phyloP scores from a whole-genome alignment of 352 stramenopile genomes.

The Pythium aristosporum region DNA sequence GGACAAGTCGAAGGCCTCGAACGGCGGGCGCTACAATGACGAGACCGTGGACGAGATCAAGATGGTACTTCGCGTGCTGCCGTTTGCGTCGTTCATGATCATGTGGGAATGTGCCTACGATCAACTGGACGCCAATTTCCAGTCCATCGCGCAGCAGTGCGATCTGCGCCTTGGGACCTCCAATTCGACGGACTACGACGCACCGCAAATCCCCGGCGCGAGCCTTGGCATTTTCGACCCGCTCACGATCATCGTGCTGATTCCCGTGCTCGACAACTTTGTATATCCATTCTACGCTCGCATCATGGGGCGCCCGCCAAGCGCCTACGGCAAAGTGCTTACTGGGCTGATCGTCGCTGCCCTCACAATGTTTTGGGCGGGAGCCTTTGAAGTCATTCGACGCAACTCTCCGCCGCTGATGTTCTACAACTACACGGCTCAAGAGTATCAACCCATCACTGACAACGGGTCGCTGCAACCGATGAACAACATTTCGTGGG shows the following conservation, averaged over 20 bases:
- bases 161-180: constrained; percentile 70
- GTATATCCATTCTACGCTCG: constrained; percentile 70
- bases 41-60: constrained; percentile 86
- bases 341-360: constrained; percentile 72
- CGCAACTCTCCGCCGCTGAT: constrained; percentile 44
- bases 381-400: constrained; percentile 78
- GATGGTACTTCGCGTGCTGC: constrained; percentile 80
- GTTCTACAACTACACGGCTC: constrained; percentile 27
- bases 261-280: constrained; percentile 69
- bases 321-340: constrained; percentile 79
- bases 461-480: constrained; percentile 62
- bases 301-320: constrained; percentile 54
- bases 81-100: constrained; percentile 88
- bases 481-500: constrained; percentile 86
- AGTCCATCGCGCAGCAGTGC: constrained; percentile 85
- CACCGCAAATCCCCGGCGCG: constrained; percentile 66
- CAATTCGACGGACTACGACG: constrained; percentile 28
- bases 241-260: constrained; percentile 79
- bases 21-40: constrained; percentile 77
- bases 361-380: constrained; percentile 84
- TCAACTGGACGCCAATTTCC: constrained; percentile 86
- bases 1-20: constrained; percentile 84
- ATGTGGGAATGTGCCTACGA: constrained; percentile 89
- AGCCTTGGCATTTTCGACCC: constrained; percentile 87
- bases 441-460: constrained; percentile 29